Conservation (phyloP, 2,329 filamentous ascomycete species). For the Bipolaris zeicola region DNA sequence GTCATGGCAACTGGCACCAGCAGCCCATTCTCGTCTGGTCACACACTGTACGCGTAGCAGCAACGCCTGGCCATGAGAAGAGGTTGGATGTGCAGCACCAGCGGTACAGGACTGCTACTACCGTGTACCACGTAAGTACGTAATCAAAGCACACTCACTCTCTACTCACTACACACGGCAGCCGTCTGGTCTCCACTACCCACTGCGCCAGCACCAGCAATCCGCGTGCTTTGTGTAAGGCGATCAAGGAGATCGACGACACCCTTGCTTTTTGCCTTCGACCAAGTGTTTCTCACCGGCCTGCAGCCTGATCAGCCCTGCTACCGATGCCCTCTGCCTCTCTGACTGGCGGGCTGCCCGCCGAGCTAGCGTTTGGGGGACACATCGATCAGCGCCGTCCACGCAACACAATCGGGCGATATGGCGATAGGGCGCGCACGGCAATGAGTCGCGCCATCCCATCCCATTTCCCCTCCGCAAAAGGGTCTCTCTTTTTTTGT, state of each 20-base stretch:
- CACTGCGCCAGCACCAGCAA: slow-evolving; percentile 39
- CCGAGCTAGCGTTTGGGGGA: slow-evolving; percentile 18
- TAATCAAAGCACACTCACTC: too few species aligned
- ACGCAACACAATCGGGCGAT: slow-evolving; percentile 14
- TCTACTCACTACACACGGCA: not conserved
- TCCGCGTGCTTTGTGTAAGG: slow-evolving; percentile 24
- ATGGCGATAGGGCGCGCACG: slow-evolving; percentile 14
- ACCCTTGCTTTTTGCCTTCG: slow-evolving; percentile 35
- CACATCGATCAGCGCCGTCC: slow-evolving; percentile 29
- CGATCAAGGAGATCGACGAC: slow-evolving; percentile 37
- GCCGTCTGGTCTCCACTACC: slow-evolving; percentile 19
- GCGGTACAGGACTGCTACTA: not conserved
- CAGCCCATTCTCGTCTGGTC: slow-evolving; percentile 14
- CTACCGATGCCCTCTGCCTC: slow-evolving; percentile 28
- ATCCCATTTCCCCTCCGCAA: not conserved
- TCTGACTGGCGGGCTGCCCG: slow-evolving; percentile 30
- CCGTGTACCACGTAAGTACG: too few species aligned
- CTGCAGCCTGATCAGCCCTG: slow-evolving; percentile 45
- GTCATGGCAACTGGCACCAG: slow-evolving; percentile 32
- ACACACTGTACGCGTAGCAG: too few species aligned
- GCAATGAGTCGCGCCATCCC: slow-evolving; percentile 9
- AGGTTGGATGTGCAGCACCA: not conserved
- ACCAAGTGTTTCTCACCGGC: slow-evolving; percentile 40
- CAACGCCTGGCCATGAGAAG: too few species aligned
- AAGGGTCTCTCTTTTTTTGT: not conserved